A percentile compares a stretch with the other conserved stretches of the same genome.
Evolutionary conservation across 352 stramenopile genomes (phyloP).

Genomic region (Phytopythium ostracodes): DNA sequence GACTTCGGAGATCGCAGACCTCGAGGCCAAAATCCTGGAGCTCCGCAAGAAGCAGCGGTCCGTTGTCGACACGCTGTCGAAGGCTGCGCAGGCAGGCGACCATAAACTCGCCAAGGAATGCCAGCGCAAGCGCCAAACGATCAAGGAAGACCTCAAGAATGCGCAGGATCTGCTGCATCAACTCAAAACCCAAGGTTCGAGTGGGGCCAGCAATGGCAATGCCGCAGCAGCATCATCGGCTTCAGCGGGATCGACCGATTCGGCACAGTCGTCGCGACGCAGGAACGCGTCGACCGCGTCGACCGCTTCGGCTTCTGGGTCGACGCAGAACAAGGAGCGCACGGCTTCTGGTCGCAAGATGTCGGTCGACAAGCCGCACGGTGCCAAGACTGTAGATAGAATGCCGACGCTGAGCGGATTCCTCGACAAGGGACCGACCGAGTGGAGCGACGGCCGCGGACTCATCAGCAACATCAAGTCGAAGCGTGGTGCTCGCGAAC

Average conservation of each 20-base stretch:
- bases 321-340: slow-evolving; percentile 4
- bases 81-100: slow-evolving; percentile 65
- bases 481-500: slow-evolving; percentile 79
- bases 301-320: slow-evolving; percentile 6
- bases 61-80: slow-evolving; percentile 67
- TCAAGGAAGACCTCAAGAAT: slow-evolving; percentile 73
- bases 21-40: slow-evolving; percentile 74
- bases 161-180: slow-evolving; percentile 63
- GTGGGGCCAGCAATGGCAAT: not conserved
- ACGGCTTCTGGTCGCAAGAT: slow-evolving; percentile 21
- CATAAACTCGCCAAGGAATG: slow-evolving; percentile 75
- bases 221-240: slow-evolving; percentile 7
- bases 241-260: not conserved
- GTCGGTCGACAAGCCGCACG: slow-evolving; percentile 18
- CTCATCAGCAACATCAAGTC: slow-evolving; percentile 84
- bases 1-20: slow-evolving; percentile 43
- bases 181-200: slow-evolving; percentile 44
- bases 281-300: slow-evolving; percentile 11
- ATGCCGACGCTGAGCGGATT: slow-evolving; percentile 76
- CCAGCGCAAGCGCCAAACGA: slow-evolving; percentile 61
- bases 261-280: slow-evolving; percentile 2
- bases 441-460: slow-evolving; percentile 65
- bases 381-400: slow-evolving; percentile 39
- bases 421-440: slow-evolving; percentile 83
- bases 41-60: slow-evolving; percentile 75